A percentile compares a stretch with the other conserved stretches of the same genome.
Conservation (phyloP, 2,329 filamentous ascomycete genomes). For the Clarireedia homoeocarpa region DNA sequence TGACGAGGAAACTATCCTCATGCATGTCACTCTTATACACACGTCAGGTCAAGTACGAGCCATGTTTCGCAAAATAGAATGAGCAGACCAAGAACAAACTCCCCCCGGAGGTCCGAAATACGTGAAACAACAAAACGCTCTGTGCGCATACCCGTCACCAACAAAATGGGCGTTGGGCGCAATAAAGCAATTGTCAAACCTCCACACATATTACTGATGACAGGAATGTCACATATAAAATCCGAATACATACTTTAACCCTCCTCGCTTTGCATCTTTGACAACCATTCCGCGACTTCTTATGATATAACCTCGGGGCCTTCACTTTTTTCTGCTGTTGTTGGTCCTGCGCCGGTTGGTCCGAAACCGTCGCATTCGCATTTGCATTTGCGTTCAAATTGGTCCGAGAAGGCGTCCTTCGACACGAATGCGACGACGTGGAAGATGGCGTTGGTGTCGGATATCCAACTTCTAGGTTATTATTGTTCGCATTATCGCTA, state of each 20-base stretch:
- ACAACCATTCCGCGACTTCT: constrained; percentile 29
- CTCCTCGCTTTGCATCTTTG: constrained; percentile 26
- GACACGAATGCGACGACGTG: background rate
- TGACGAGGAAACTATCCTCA: background rate
- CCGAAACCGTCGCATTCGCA: background rate
- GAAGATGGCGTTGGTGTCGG: too few relatives aligned
- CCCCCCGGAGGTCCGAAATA: background rate
- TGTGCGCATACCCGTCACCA: too few relatives aligned
- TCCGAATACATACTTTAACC: constrained; percentile 25
- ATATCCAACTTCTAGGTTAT: too few relatives aligned
- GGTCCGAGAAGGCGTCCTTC: background rate
- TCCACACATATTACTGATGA: background rate
- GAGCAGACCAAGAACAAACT: too few relatives aligned
- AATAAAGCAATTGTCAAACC: background rate
- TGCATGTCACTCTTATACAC: background rate
- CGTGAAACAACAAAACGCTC: background rate
- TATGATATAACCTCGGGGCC: constrained; percentile 27
- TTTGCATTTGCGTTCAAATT: background rate
- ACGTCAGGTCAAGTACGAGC: too few relatives aligned
- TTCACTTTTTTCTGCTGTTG: constrained; percentile 8
- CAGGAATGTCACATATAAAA: background rate
- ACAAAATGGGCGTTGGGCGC: background rate
- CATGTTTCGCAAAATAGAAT: too few relatives aligned
- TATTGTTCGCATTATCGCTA: too few relatives aligned
- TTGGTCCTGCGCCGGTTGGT: background rate